Conservation (phyloP, 1,139 yeast genomes). For the Suhomyces bolitotheri region DNA sequence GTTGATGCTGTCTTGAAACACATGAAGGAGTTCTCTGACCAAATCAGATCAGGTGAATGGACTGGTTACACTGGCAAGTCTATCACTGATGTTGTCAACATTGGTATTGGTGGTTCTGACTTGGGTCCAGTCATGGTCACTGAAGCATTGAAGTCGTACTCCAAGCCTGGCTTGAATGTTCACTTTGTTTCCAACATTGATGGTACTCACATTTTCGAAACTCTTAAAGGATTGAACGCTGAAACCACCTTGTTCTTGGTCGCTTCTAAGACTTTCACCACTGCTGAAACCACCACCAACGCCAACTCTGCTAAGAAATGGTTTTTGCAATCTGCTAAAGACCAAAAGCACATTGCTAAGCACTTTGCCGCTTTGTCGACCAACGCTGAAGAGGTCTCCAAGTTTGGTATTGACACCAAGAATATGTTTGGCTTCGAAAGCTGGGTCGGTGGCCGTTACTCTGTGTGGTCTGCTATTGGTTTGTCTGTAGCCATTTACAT, state of each 20-base stretch:
- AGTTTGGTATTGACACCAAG: slow-evolving; percentile 94
- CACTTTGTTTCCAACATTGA: slow-evolving; percentile 98
- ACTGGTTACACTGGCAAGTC: slow-evolving; percentile 94
- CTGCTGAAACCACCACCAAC: slow-evolving; percentile 96
- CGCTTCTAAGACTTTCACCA: slow-evolving; percentile 98
- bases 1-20: slow-evolving; percentile 89
- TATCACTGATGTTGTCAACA: slow-evolving; percentile 92
- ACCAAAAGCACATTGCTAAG: slow-evolving; percentile 77
- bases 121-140: slow-evolving; percentile 99
- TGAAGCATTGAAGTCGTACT: slow-evolving; percentile 91
- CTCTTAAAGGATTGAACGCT: slow-evolving; percentile 71
- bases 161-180: slow-evolving; percentile 70
- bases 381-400: slow-evolving; percentile 83
- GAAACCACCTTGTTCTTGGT: slow-evolving; percentile 93
- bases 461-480: slow-evolving; percentile 99
- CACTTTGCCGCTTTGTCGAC: slow-evolving; percentile 97
- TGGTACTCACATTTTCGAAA: slow-evolving; percentile 96
- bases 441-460: slow-evolving; percentile 99
- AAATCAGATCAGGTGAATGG: slow-evolving; percentile 91
- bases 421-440: slow-evolving; percentile 98
- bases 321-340: slow-evolving; percentile 78
- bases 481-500: slow-evolving; percentile 91
- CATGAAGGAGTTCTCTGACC: slow-evolving; percentile 92
- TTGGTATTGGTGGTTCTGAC: slow-evolving; percentile 99
- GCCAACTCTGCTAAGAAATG: slow-evolving; percentile 93